Evolutionary conservation across 148 eudicot genomes (phyloP).

Genomic region (Limonium bicolor): DNA sequence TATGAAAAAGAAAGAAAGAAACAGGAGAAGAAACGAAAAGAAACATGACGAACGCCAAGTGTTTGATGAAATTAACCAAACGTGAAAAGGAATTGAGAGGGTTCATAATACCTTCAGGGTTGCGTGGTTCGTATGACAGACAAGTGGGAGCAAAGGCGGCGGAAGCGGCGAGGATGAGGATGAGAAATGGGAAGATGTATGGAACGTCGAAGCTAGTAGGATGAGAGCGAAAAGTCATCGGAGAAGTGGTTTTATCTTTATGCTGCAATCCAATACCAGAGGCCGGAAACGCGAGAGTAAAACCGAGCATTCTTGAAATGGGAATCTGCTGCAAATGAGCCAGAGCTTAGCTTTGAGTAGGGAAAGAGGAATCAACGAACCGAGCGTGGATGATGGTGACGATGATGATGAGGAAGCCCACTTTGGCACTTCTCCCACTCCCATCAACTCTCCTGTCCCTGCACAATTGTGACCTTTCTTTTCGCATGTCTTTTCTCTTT

Average conservation of each 20-base stretch:
- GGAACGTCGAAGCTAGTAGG: not conserved
- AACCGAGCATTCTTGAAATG: not conserved
- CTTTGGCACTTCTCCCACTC: not conserved
- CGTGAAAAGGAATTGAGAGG: not conserved
- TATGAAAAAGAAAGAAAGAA: not conserved
- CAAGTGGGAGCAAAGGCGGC: slow-evolving; percentile 8
- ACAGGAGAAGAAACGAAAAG: no score
- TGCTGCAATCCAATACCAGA: no score
- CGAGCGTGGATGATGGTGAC: not conserved
- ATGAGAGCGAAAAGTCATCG: not conserved
- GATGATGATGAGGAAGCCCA: slow-evolving; percentile 2
- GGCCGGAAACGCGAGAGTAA: not conserved
- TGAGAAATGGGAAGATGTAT: slow-evolving; percentile 13
- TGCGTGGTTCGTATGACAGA: slow-evolving; percentile 52
- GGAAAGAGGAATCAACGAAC: not conserved
- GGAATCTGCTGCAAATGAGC: no score
- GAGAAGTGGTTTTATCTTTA: no score
- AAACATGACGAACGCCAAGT: not conserved
- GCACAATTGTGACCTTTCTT: slow-evolving; percentile 4
- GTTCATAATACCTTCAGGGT: slow-evolving; percentile 50
- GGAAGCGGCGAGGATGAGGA: slow-evolving; percentile 8
- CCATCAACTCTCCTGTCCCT: not conserved
- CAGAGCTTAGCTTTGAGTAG: not conserved
- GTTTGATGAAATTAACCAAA: not conserved
- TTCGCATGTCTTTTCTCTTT: slow-evolving; percentile 8